Conservation (phyloP, 176 grass and related monocot genomes). For the Triticum turgidum region DNA sequence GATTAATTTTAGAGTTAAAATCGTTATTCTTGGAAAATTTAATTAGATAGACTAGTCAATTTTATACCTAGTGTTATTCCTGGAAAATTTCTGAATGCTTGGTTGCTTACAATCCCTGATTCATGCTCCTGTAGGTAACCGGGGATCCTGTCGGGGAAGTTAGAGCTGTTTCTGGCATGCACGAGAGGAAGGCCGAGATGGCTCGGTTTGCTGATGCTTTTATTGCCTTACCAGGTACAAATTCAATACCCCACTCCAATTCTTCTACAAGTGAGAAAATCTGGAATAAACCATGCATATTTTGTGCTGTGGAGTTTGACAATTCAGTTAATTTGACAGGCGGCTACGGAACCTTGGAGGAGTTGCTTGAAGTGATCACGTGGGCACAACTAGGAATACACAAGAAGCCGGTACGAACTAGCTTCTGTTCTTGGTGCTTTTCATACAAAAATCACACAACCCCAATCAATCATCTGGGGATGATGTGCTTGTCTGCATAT, state of each 20-base stretch:
- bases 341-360: slow-evolving; percentile 94
- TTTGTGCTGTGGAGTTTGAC: neutral
- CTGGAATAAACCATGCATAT: neutral
- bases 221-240: slow-evolving; percentile 87
- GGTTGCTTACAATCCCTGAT: neutral
- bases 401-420: slow-evolving; percentile 75
- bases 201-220: slow-evolving; percentile 92
- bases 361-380: slow-evolving; percentile 85
- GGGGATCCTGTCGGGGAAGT: slow-evolving; percentile 83
- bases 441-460: neutral
- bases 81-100: neutral
- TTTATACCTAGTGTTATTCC: neutral
- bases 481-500: slow-evolving; percentile 6
- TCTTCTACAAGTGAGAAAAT: neutral
- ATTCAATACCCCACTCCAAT: slow-evolving; percentile 9
- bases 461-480: neutral
- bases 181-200: slow-evolving; percentile 95
- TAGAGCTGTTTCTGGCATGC: slow-evolving; percentile 82
- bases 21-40: neutral
- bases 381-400: slow-evolving; percentile 97
- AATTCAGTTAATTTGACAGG: slow-evolving; percentile 20
- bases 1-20: neutral
- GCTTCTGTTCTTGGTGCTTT: neutral
- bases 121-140: slow-evolving; percentile 50
- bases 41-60: neutral